Base-by-base conservation (phyloP, 257 asterid species). In the Ilex aquifolium region DNA sequence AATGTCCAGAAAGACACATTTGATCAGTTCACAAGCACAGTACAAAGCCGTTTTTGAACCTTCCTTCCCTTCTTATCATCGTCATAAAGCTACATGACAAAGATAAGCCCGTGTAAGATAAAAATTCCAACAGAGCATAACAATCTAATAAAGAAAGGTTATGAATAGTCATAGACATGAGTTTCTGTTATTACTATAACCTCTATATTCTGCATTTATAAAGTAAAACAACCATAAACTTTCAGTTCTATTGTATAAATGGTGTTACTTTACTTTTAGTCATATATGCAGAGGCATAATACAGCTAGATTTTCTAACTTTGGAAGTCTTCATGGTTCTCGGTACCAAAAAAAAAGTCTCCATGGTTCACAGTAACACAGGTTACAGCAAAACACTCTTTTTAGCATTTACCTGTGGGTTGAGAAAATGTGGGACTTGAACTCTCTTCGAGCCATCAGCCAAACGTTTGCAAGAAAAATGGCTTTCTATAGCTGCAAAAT, bases 391-490 rank as follows among this genome's bases (percentile, higher is more conserved):
- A 62, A 14, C 62, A 40, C 9, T 4, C 14, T 44, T 57, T 9
- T 31, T 57, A 48, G 21, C 32, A 0, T n/a, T 57, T 76, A 93
- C 99, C 95, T 79, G 91, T 39, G 88, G 83, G 76, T 77, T 80
- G 78, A 67, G 73, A 13, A 74, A 76, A 48, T 57, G 81, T 21
- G 91, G 96, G 32, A 83, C 74, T 31, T 82, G 83, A 44, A 93
- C 78, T 68, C 99, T 84, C 76, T 93, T 93, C 48, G 99, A 93
- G 57, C 99, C 97, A 80, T 93, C 99, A 5, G 97, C 96, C 44
- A 90, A 61, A 40, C 96, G 95, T 72, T 90, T 90, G 63, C 66
- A 72, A 1, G 90, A 83, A 62, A 71, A 69, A 16, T 69, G 79
- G 61, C 67, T 62, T 59, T 78, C 90, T 3, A 54, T 67, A 14